These are phyloP conservation scores for Suillus clintonianus DNA, from an alignment of 768 basidiomycete species.

Conservation along the genomic window DNA sequence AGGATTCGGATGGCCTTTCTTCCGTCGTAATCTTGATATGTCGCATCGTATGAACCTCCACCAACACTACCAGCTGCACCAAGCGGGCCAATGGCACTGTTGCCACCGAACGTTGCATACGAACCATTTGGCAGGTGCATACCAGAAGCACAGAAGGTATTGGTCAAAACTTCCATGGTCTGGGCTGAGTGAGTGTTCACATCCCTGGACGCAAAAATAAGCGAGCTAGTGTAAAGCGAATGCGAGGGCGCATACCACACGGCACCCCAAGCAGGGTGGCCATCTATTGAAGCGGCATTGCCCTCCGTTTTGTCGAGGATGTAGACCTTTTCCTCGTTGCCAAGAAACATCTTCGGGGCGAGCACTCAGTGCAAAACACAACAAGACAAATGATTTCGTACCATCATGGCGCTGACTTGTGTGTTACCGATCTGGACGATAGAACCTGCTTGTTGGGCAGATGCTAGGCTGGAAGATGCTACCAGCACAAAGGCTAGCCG, in stretches of 20 bases:
- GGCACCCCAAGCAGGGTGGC: conserved; percentile 75
- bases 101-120: conserved; percentile 75
- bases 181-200: conserved; percentile 55
- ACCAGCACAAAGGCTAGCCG: conserved; percentile 50
- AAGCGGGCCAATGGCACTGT: conserved; percentile 68
- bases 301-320: conserved; percentile 91
- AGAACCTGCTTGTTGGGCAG: conserved; percentile 15
- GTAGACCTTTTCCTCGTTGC: conserved; percentile 79
- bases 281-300: conserved; percentile 63
- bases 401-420: conserved; percentile 57
- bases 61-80: conserved; percentile 55
- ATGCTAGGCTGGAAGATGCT: conserved; percentile 24
- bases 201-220: conserved; percentile 49
- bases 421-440: conserved; percentile 33
- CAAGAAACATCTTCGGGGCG: conserved; percentile 60
- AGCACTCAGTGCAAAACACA: neutral
- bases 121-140: conserved; percentile 83
- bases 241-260: conserved; percentile 50
- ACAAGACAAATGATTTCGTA: conserved; percentile 22
- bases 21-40: conserved; percentile 82
- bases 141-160: conserved; percentile 81
- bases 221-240: conserved; percentile 11
- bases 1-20: conserved; percentile 78
- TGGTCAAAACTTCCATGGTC: conserved; percentile 72
- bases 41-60: conserved; percentile 58